phyloP scores from a whole-genome alignment of 2,329 filamentous ascomycete species.

The Alternaria sp. region DNA sequence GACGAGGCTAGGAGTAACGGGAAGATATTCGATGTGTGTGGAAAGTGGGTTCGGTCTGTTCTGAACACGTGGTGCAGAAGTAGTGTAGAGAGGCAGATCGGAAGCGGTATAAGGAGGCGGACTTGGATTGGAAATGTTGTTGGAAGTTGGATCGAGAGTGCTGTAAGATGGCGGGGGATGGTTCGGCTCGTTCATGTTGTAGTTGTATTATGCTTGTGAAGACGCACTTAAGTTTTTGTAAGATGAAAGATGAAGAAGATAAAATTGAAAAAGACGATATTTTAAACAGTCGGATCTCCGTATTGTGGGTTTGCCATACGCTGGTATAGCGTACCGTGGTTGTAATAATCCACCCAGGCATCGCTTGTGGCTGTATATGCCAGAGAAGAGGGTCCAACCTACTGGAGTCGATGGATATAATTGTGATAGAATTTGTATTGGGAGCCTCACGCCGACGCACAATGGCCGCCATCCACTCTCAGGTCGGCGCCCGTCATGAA shows the following conservation, averaged over 20 bases:
- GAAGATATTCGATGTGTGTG: neutral
- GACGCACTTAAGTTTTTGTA: neutral
- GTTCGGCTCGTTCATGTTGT: neutral
- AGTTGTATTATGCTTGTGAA: neutral
- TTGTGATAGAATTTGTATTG: neutral
- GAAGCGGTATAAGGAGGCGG: neutral
- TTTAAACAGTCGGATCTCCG: neutral
- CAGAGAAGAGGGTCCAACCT: neutral
- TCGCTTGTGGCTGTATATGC: neutral
- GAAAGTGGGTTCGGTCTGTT: neutral
- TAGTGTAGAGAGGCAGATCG: neutral
- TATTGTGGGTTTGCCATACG: neutral
- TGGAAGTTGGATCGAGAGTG: neutral
- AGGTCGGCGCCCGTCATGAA: slow-evolving; percentile 76
- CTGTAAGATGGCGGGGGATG: neutral
- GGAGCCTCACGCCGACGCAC: slow-evolving; percentile 46
- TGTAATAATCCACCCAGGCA: neutral
- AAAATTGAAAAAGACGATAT: neutral
- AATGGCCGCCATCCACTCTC: slow-evolving; percentile 75
- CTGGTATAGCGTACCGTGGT: neutral
- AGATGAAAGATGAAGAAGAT: neutral
- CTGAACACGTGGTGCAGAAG: neutral
- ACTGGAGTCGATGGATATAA: neutral
- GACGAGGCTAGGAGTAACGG: neutral
- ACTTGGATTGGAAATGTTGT: neutral